Percentiles rank a stretch among this genome's conserved stretches.
These are phyloP conservation scores for Pittosporum tobira DNA, from an alignment of 129 eudicot species.

Conservation along the genomic window DNA sequence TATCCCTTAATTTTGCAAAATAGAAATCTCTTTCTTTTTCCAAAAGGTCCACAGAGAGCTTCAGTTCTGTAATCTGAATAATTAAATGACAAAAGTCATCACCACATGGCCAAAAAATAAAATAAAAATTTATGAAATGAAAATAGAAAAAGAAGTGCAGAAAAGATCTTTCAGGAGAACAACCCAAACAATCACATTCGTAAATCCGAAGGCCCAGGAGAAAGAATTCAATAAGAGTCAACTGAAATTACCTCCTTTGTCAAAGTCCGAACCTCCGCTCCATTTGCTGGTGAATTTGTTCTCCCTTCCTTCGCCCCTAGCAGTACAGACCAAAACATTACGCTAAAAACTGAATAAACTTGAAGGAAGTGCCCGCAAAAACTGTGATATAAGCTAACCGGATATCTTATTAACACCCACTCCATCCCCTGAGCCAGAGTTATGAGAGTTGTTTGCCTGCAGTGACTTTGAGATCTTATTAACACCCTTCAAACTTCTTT, in stretches of 20 bases:
- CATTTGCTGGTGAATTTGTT: conserved; percentile 17
- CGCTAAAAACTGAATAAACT: not conserved
- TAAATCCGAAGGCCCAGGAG: not conserved
- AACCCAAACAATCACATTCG: not conserved
- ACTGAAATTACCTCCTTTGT: conserved; percentile 50
- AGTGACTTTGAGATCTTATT: conserved; percentile 52
- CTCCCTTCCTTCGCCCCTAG: conserved; percentile 43
- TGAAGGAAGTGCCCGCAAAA: not conserved
- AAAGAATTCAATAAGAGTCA: not conserved
- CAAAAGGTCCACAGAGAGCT: conserved; percentile 67
- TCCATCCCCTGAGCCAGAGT: conserved; percentile 37
- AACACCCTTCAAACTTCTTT: conserved; percentile 33
- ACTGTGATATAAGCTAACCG: conserved; percentile 30
- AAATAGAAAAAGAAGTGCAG: not conserved
- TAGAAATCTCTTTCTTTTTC: conserved; percentile 92
- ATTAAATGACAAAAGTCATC: conserved; percentile 3
- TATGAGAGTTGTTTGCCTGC: conserved; percentile 53
- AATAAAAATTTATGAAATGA: not conserved
- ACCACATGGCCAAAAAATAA: not conserved
- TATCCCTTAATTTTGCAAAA: conserved; percentile 72
- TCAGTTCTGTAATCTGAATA: conserved; percentile 69
- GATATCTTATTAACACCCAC: conserved; percentile 29
- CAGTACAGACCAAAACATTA: conserved; percentile 3
- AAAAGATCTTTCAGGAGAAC: not conserved
- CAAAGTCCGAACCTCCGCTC: conserved; percentile 45